Evolutionary conservation across 2,329 filamentous ascomycete species (phyloP).

Genomic region (Ophiostoma quercus): DNA sequence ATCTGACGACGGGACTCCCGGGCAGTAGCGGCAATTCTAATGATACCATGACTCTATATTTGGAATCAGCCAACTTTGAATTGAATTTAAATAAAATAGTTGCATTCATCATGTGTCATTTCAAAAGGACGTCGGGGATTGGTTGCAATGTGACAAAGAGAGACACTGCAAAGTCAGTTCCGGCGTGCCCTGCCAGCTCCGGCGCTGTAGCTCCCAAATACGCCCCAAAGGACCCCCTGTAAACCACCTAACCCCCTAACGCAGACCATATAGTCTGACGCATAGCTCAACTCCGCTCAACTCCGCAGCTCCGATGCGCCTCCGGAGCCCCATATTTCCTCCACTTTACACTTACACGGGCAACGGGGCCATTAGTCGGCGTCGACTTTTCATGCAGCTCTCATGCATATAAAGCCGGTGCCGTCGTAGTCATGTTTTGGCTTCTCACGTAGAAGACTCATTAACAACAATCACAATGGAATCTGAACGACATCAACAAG

Average conservation of each 20-base stretch:
- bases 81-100: not conserved
- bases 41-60: not conserved
- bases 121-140: not conserved
- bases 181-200: too few relatives aligned
- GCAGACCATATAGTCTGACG: not conserved
- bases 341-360: conserved; percentile 5
- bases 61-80: not conserved
- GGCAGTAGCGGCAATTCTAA: not conserved
- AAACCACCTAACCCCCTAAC: not conserved
- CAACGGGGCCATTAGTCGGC: not conserved
- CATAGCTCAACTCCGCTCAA: not conserved
- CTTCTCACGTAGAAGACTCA: not conserved
- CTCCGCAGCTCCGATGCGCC: conserved; percentile 13
- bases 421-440: not conserved
- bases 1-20: not conserved
- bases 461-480: not conserved
- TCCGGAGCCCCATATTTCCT: conserved; percentile 11
- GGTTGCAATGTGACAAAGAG: not conserved
- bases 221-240: too few relatives aligned
- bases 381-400: not conserved
- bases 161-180: too few relatives aligned
- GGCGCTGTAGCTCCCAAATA: too few relatives aligned
- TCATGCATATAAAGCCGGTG: conserved; percentile 13
- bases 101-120: not conserved
- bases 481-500: not conserved